phyloP scores from a whole-genome alignment of 108 stramenopile genomes.

The Nannochloropsis salina region DNA sequence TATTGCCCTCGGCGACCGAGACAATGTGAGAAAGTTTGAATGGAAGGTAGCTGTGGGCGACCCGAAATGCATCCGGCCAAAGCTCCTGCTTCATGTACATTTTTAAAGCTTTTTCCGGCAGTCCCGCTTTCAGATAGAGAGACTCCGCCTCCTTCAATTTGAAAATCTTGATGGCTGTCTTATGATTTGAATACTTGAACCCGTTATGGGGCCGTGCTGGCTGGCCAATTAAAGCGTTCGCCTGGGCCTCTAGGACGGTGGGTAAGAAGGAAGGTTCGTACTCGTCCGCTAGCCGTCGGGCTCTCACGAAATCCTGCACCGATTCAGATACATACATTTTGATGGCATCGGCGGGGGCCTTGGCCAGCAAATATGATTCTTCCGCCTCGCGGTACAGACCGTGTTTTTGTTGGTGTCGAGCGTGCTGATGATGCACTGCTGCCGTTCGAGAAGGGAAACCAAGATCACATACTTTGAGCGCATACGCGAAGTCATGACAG shows the following conservation, averaged over 20 bases:
- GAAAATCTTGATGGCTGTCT: slow-evolving; percentile 27
- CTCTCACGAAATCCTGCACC: slow-evolving; percentile 53
- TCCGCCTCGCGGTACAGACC: slow-evolving; percentile 61
- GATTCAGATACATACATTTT: slow-evolving; percentile 64
- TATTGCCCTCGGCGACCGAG: not conserved
- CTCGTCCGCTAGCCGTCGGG: slow-evolving; percentile 58
- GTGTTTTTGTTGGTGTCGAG: slow-evolving; percentile 59
- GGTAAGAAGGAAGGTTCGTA: slow-evolving; percentile 57
- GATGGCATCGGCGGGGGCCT: slow-evolving; percentile 63
- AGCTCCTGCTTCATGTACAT: slow-evolving; percentile 56
- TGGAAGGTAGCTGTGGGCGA: slow-evolving; percentile 58
- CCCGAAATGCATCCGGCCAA: slow-evolving; percentile 58
- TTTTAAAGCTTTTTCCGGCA: slow-evolving; percentile 59
- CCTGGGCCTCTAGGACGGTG: slow-evolving; percentile 59
- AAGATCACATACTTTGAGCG: slow-evolving; percentile 55
- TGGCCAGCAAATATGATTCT: slow-evolving; percentile 58
- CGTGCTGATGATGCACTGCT: slow-evolving; percentile 59
- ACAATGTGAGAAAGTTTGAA: slow-evolving; percentile 36
- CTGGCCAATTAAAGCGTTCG: slow-evolving; percentile 15
- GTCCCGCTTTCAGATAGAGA: slow-evolving; percentile 56
- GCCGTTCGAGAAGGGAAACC: slow-evolving; percentile 46
- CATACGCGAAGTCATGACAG: slow-evolving; percentile 54
- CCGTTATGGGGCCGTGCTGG: not conserved
- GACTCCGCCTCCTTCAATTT: slow-evolving; percentile 51
- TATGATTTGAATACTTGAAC: not conserved